A percentile compares a stretch with the other conserved stretches of the same genome.
These are phyloP conservation scores for Austroboletus niveus DNA, from an alignment of 1,284 basidiomycete species.

Conservation along the genomic window DNA sequence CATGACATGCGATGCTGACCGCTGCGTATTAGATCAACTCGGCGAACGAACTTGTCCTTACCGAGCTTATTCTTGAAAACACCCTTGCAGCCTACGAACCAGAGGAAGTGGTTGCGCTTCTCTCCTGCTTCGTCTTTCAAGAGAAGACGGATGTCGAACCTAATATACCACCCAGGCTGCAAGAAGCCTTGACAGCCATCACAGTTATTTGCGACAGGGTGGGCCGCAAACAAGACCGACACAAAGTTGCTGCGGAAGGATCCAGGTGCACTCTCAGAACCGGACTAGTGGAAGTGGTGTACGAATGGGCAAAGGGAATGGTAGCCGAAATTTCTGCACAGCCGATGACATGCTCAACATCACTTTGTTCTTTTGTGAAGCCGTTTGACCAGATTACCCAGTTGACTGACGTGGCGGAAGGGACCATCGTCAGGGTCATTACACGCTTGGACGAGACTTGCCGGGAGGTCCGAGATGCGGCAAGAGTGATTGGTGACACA, in stretches of 20 bases:
- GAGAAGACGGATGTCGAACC: constrained; percentile 94
- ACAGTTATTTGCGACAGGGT: constrained; percentile 83
- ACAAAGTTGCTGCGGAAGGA: constrained; percentile 79
- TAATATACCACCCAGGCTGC: constrained; percentile 71
- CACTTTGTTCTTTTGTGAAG: constrained; percentile 39
- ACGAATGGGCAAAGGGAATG: constrained; percentile 99
- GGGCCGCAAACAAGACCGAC: constrained; percentile 71
- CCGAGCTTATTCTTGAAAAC: constrained; percentile 97
- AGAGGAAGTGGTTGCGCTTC: constrained; percentile 94
- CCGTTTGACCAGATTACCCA: constrained; percentile 93
- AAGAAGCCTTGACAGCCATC: constrained; percentile 80
- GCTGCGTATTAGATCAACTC: constrained; percentile 88
- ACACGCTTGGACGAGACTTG: constrained; percentile 97
- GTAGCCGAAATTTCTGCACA: constrained; percentile 43
- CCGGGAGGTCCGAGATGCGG: constrained; percentile 94
- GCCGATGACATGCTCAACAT: neutral
- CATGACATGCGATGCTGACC: constrained; percentile 58
- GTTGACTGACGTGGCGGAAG: constrained; percentile 94
- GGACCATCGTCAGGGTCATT: constrained; percentile 95
- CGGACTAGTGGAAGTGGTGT: constrained; percentile 93
- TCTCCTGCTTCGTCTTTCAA: constrained; percentile 96
- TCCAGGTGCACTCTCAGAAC: constrained; percentile 79
- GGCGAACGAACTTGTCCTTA: constrained; percentile 91
- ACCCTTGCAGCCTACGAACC: constrained; percentile 87
- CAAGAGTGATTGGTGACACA: constrained; percentile 94